phyloP scores from a whole-genome alignment of 805 yeast genomes.

The Candida xiaguanensis region DNA sequence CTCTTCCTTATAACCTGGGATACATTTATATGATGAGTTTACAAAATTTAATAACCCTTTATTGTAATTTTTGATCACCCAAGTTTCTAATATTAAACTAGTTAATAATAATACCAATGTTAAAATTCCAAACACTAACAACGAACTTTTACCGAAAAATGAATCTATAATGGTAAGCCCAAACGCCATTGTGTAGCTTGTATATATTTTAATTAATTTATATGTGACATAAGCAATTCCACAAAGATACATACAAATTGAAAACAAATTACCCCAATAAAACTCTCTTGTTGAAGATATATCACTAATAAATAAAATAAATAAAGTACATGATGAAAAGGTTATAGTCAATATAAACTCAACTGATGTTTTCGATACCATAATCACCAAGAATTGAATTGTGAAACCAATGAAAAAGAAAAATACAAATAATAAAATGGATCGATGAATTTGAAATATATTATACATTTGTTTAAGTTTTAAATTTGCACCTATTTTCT shows the following conservation, averaged over 20 bases:
- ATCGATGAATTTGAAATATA: conserved; percentile 37
- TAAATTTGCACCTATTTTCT: conserved; percentile 47
- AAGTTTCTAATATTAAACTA: conserved; percentile 23
- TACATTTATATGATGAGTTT: conserved; percentile 9
- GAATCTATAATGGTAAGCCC: conserved; percentile 14
- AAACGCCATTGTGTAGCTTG: conserved; percentile 29
- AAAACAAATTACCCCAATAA: conserved; percentile 18
- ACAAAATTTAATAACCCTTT: conserved; percentile 20
- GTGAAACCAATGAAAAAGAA: conserved; percentile 51
- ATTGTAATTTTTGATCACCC: conserved; percentile 14
- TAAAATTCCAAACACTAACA: conserved; percentile 42
- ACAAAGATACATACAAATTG: conserved; percentile 29
- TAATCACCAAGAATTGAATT: conserved; percentile 45
- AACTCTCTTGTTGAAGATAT: conserved; percentile 34
- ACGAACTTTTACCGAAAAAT: conserved; percentile 44
- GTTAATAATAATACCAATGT: conserved; percentile 35
- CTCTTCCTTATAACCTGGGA: conserved; percentile 9
- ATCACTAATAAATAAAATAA: conserved; percentile 34
- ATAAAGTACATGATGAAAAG: conserved; percentile 42
- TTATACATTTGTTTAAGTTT: conserved; percentile 33
- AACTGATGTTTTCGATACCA: conserved; percentile 31
- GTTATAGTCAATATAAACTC: conserved; percentile 46
- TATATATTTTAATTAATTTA: conserved; percentile 43
- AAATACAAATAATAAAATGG: conserved; percentile 20
- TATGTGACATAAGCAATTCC: conserved; percentile 46